Evolutionary conservation across 2,329 filamentous ascomycete species (phyloP).

Genomic region (Paecilomyces sp.): DNA sequence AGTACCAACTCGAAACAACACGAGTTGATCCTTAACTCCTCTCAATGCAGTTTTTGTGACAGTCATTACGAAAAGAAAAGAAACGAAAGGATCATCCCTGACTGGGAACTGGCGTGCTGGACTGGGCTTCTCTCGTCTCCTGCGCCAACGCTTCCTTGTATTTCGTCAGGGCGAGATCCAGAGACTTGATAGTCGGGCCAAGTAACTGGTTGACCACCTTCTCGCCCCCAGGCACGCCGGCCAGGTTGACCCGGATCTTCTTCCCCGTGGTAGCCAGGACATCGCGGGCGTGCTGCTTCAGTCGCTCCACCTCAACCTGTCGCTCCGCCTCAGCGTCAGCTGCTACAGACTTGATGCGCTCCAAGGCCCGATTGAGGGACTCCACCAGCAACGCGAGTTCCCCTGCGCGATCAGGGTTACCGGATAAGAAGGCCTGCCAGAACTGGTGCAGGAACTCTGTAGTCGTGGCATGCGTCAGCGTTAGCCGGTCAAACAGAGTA

Average conservation of each 20-base stretch:
- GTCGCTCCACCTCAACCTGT: conserved; percentile 56
- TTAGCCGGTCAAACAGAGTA: conserved; percentile 54
- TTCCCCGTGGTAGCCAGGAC: conserved; percentile 66
- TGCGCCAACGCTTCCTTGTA: conserved; percentile 64
- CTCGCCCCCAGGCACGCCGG: conserved; percentile 63
- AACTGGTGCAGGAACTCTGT: conserved; percentile 97
- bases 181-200: conserved; percentile 62
- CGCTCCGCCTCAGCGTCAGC: conserved; percentile 71
- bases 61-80: background rate
- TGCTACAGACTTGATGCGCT: conserved; percentile 73
- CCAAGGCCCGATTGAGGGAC: conserved; percentile 67
- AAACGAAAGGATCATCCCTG: background rate
- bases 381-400: conserved; percentile 79
- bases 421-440: conserved; percentile 86
- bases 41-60: background rate
- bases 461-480: conserved; percentile 80
- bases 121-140: conserved; percentile 41
- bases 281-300: conserved; percentile 64
- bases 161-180: conserved; percentile 62
- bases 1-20: background rate
- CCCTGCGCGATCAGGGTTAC: conserved; percentile 69
- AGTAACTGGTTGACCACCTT: conserved; percentile 71
- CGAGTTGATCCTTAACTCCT: background rate
- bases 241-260: conserved; percentile 61
- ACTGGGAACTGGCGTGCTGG: background rate